Conservation (phyloP, 768 basidiomycete species). For the Naganishia friedmannii region DNA sequence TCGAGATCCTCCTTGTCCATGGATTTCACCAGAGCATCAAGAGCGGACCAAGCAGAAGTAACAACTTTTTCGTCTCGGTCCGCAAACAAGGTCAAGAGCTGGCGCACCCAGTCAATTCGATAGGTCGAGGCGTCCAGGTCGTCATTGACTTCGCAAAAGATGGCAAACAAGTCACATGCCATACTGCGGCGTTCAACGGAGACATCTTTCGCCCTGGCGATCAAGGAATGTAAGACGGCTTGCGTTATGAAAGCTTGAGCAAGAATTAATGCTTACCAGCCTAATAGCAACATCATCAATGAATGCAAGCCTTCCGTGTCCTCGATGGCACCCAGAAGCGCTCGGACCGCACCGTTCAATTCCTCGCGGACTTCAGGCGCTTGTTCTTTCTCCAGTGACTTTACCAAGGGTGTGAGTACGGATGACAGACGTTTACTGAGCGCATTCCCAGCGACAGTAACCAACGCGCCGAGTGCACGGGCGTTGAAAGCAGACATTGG, state of each 20-base stretch:
- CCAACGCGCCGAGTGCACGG: conserved; percentile 80
- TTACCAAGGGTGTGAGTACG: conserved; percentile 75
- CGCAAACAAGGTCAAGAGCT: conserved; percentile 76
- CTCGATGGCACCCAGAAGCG: conserved; percentile 71
- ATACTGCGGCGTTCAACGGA: conserved; percentile 69
- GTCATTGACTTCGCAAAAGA: conserved; percentile 70
- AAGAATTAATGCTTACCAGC: conserved; percentile 62
- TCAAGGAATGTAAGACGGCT: not conserved
- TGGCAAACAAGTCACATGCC: conserved; percentile 71
- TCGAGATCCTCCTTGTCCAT: conserved; percentile 91
- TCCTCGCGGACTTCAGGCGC: conserved; percentile 70
- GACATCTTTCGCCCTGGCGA: conserved; percentile 72
- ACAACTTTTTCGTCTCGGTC: conserved; percentile 62
- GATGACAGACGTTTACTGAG: conserved; percentile 75
- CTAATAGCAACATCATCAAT: conserved; percentile 80
- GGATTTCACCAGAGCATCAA: conserved; percentile 84
- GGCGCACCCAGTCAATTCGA: conserved; percentile 89
- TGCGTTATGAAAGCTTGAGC: not conserved
- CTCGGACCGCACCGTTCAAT: conserved; percentile 69
- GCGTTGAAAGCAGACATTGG: conserved; percentile 97
- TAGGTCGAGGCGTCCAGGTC: conserved; percentile 79
- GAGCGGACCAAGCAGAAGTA: conserved; percentile 72
- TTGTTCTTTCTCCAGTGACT: conserved; percentile 63
- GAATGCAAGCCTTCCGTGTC: conserved; percentile 87
- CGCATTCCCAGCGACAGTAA: conserved; percentile 88